Percentiles rank a stretch among this genome's conserved stretches.
These are phyloP conservation scores for Trichomonascus vanleenenianus DNA, from an alignment of 805 yeast species.

Conservation along the genomic window DNA sequence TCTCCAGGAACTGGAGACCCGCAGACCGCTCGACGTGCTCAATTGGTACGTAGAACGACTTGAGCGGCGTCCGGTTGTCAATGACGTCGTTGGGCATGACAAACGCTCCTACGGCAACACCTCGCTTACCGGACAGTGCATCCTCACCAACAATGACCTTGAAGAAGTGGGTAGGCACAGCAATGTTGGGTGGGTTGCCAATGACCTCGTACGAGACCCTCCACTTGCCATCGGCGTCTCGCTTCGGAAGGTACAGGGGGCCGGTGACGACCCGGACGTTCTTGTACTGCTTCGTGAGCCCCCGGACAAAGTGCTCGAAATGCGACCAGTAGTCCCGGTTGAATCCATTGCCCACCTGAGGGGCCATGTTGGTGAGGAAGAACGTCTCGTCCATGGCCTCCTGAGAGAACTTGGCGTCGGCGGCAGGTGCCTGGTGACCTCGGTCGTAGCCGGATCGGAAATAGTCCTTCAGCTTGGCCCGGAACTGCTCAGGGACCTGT, in stretches of 20 bases:
- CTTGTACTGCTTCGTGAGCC: conserved; percentile 61
- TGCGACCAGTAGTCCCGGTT: conserved; percentile 98
- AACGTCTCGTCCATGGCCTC: conserved; percentile 94
- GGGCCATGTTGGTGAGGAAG: conserved; percentile 81
- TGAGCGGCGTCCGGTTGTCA: conserved; percentile 60
- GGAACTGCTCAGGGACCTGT: conserved; percentile 61
- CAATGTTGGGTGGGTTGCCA: conserved; percentile 93
- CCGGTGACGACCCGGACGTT: conserved; percentile 88
- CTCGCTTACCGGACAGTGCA: conserved; percentile 32
- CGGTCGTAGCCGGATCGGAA: conserved; percentile 94
- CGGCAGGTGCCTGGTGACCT: conserved; percentile 98
- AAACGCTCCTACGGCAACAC: conserved; percentile 79
- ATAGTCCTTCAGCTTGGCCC: conserved; percentile 74
- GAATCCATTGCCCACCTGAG: conserved; percentile 97
- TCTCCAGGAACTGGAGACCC: conserved; percentile 70
- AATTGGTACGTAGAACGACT: conserved; percentile 75
- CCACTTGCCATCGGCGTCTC: conserved; percentile 68
- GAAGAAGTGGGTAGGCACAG: conserved; percentile 97
- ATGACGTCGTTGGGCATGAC: conserved; percentile 86
- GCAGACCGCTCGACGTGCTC: conserved; percentile 83
- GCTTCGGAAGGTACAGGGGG: conserved; percentile 80
- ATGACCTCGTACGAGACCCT: conserved; percentile 84
- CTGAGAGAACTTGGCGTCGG: conserved; percentile 88
- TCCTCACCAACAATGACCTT: conserved; percentile 82
- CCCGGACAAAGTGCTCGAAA: conserved; percentile 80